Percentiles rank a stretch among this genome's conserved stretches.
These are phyloP conservation scores for Ceratopteris richardii DNA, from an alignment of 75 land plant species.

Conservation along the genomic window DNA sequence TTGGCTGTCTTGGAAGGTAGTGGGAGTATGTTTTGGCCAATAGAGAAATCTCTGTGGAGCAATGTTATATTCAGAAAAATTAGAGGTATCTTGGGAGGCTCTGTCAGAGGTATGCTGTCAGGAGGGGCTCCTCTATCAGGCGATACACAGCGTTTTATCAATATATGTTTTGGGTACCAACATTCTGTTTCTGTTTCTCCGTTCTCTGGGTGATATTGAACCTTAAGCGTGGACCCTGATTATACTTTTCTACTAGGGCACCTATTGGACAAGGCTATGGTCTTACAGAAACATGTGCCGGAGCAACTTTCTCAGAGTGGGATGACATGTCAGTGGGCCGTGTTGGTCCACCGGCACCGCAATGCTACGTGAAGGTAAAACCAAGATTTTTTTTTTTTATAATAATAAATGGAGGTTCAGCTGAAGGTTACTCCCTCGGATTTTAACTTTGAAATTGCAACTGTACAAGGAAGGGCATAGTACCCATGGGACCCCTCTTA, in stretches of 20 bases:
- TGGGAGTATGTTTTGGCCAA: constrained; percentile 76
- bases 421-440: neutral
- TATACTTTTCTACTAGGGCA: constrained; percentile 30
- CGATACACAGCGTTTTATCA: constrained; percentile 84
- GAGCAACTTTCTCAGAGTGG: constrained; percentile 67
- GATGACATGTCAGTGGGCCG: constrained; percentile 81
- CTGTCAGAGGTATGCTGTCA: constrained; percentile 63
- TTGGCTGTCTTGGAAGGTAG: constrained; percentile 75
- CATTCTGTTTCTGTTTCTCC: neutral
- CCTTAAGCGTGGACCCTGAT: neutral
- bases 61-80: constrained; percentile 55
- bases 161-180: constrained; percentile 82
- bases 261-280: constrained; percentile 90
- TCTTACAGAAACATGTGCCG: constrained; percentile 95
- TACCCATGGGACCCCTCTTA: too few relatives aligned
- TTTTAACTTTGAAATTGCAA: too few relatives aligned
- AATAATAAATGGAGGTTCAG: neutral
- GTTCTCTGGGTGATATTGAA: too few relatives aligned
- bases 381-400: too few relatives aligned
- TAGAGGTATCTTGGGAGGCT: constrained; percentile 62
- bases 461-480: too few relatives aligned
- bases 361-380: constrained; percentile 66
- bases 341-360: constrained; percentile 92
- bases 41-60: constrained; percentile 71
- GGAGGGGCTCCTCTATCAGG: constrained; percentile 94